These are phyloP conservation scores for Syzygium grande DNA, from an alignment of 345 rosid species.

Conservation along the genomic window DNA sequence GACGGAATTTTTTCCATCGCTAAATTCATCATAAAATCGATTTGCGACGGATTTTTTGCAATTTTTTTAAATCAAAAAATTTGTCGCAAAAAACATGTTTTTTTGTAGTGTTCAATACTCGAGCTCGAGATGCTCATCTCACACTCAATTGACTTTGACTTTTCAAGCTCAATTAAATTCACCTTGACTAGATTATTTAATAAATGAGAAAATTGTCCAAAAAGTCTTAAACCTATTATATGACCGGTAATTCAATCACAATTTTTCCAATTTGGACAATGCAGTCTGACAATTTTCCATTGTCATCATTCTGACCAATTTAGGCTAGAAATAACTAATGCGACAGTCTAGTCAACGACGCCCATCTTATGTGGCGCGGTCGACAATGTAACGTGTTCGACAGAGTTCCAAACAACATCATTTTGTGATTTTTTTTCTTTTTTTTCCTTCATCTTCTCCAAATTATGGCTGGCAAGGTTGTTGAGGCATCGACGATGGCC, in stretches of 20 bases:
- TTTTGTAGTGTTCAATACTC: too few species aligned
- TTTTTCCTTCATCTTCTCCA: not conserved
- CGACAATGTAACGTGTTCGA: not conserved
- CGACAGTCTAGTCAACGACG: too few species aligned
- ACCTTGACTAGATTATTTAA: not conserved
- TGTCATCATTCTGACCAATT: not conserved
- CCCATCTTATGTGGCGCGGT: not conserved
- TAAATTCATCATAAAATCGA: too few species aligned
- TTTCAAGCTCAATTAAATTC: not conserved
- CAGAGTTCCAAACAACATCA: not conserved
- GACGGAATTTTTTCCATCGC: too few species aligned
- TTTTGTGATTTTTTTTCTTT: not conserved
- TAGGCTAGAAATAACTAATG: not conserved
- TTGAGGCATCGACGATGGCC: accelerated
- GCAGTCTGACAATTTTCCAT: not conserved
- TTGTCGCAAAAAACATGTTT: too few species aligned
- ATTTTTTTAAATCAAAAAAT: too few species aligned
- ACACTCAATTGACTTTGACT: not conserved
- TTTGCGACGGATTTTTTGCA: too few species aligned
- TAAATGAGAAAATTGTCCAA: not conserved
- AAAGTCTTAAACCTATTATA: not conserved
- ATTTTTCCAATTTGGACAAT: not conserved
- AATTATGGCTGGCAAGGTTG: accelerated
- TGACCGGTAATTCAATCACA: not conserved
- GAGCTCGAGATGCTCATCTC: not conserved